A percentile compares a stretch with the other conserved stretches of the same genome.
These are phyloP conservation scores for Metschnikowia dekortorum DNA, from an alignment of 805 yeast species.

Conservation along the genomic window DNA sequence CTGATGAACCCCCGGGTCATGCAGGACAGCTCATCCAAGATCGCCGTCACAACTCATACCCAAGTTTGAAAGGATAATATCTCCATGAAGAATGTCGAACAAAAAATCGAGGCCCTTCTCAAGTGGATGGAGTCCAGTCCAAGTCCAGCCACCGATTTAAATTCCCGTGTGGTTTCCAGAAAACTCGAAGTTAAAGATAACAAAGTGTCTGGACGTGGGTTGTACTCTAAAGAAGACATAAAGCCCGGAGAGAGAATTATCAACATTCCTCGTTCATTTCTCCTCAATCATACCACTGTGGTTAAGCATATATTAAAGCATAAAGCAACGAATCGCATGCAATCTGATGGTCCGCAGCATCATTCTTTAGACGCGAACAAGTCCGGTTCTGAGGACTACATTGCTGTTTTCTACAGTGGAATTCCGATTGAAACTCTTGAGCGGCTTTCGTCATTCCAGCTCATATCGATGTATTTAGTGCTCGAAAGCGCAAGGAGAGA, in stretches of 20 bases:
- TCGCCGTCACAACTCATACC: conserved; percentile 1
- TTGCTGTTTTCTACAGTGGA: conserved; percentile 28
- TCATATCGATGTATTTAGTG: conserved; percentile 47
- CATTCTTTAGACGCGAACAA: conserved; percentile 4
- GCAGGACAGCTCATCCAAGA: conserved; percentile 2
- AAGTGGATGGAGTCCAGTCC: conserved; percentile 21
- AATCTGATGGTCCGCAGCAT: conserved; percentile 21
- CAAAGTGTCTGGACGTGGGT: conserved; percentile 56
- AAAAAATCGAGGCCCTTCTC: conserved; percentile 17
- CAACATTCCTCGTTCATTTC: conserved; percentile 52
- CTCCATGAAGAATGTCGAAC: conserved; percentile 11
- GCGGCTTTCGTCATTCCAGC: conserved; percentile 54
- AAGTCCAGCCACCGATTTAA: conserved; percentile 3
- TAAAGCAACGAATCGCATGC: conserved; percentile 20
- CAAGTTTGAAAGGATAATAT: neutral
- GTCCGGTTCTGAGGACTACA: conserved; percentile 20
- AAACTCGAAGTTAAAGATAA: conserved; percentile 41
- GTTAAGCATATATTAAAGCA: conserved; percentile 39
- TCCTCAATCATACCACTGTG: conserved; percentile 56
- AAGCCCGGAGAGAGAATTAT: conserved; percentile 42
- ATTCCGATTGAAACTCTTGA: conserved; percentile 33
- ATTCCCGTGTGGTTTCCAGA: conserved; percentile 31
- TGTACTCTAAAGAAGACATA: conserved; percentile 42
- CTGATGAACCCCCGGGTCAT: neutral
- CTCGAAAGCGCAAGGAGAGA: conserved; percentile 39